Evolutionary conservation across 345 rosid species (phyloP).

Genomic region (Iberis pinnata): DNA sequence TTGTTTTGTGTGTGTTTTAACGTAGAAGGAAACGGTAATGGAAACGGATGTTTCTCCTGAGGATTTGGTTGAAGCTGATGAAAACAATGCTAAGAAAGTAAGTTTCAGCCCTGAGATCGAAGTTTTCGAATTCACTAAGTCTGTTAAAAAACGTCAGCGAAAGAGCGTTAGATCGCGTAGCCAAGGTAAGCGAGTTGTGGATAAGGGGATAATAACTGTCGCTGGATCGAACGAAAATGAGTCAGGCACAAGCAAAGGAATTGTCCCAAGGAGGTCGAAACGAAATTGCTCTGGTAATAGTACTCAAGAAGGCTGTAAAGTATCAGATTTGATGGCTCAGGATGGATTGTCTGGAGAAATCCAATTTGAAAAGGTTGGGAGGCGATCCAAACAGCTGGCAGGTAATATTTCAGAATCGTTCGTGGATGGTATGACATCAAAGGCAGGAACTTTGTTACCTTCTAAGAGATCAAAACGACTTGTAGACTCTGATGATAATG

Average conservation of each 20-base stretch:
- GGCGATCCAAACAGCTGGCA: constrained; percentile 8
- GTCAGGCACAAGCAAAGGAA: background rate
- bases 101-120: constrained; percentile 51
- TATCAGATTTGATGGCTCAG: background rate
- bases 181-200: constrained; percentile 5
- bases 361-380: constrained; percentile 6
- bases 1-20: background rate
- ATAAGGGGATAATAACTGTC: background rate
- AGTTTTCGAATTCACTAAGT: constrained; percentile 36
- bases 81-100: constrained; percentile 37
- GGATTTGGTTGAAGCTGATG: background rate
- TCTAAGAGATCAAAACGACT: background rate
- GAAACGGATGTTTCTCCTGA: background rate
- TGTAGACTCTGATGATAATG: background rate
- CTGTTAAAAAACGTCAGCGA: constrained; percentile 23
- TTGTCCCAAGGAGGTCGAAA: background rate
- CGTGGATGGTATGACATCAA: no score
- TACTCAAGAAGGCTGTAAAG: background rate
- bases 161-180: no score
- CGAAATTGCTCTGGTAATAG: constrained; percentile 1
- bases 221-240: background rate
- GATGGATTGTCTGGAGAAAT: background rate
- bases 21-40: constrained; percentile 21
- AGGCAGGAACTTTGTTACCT: no score
- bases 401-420: background rate